phyloP scores from a whole-genome alignment of 176 grass and related monocot genomes.

The Oryza officinalis region DNA sequence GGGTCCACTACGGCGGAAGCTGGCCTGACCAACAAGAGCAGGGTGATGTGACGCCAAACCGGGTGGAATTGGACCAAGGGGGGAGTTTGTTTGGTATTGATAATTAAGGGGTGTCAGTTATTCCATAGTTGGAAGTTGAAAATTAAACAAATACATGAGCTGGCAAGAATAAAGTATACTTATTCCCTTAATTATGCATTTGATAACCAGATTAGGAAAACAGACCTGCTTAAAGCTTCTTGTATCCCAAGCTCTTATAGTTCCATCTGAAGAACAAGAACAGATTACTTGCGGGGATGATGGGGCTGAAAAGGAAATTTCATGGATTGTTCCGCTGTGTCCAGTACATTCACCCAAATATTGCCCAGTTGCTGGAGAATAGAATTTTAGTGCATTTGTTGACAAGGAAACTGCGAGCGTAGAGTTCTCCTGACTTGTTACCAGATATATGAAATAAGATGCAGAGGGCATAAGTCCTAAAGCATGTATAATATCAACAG shows the following conservation, averaged over 20 bases:
- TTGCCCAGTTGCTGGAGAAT: conserved; percentile 79
- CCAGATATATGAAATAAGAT: conserved; percentile 29
- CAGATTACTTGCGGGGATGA: conserved; percentile 67
- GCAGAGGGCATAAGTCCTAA: conserved; percentile 21
- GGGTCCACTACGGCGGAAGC: too few species aligned
- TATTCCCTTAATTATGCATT: not conserved
- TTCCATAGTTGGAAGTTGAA: not conserved
- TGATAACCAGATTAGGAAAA: conserved; percentile 2
- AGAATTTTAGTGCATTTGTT: conserved; percentile 73
- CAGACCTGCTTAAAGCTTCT: conserved; percentile 86
- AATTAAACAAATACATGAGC: not conserved
- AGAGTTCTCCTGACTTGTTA: conserved; percentile 81
- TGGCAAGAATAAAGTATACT: not conserved
- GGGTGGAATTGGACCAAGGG: not conserved
- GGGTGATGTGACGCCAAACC: not conserved
- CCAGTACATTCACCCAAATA: conserved; percentile 79
- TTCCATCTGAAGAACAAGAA: conserved; percentile 86
- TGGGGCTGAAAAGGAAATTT: conserved; percentile 79
- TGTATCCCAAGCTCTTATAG: conserved; percentile 91
- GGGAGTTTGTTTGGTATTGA: not conserved
- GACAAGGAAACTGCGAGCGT: conserved; percentile 84
- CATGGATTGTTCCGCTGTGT: conserved; percentile 71
- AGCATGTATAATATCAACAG: not conserved
- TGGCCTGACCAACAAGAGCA: not conserved
- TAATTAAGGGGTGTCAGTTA: not conserved